phyloP scores from a whole-genome alignment of 768 basidiomycete species.

The Dioszegia hungarica region DNA sequence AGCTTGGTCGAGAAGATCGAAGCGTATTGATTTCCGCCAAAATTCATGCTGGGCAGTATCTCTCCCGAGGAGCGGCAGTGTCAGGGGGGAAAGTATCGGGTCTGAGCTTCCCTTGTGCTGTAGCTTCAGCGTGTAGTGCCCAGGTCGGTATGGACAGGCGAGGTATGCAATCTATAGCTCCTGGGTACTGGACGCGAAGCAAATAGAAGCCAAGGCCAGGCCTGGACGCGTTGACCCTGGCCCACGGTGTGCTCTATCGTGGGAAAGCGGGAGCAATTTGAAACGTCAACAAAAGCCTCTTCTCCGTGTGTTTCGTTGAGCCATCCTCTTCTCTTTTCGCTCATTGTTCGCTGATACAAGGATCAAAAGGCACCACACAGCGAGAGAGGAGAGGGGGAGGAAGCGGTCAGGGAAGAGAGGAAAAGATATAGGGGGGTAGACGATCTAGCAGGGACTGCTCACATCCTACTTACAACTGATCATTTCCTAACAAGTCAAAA shows the following conservation, averaged over 20 bases:
- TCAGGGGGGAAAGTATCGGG: not conserved
- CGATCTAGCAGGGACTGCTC: too few relatives aligned
- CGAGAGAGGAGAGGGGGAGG: too few relatives aligned
- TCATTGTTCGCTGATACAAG: not conserved
- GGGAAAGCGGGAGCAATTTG: slow-evolving; percentile 4
- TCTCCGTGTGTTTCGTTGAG: slow-evolving; percentile 7
- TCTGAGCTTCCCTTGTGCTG: not conserved
- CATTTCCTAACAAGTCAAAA: too few relatives aligned
- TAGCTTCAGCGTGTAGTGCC: not conserved
- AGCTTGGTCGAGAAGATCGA: slow-evolving; percentile 43
- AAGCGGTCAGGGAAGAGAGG: too few relatives aligned
- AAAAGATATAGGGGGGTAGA: too few relatives aligned
- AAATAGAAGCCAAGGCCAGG: too few relatives aligned
- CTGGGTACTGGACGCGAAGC: too few relatives aligned
- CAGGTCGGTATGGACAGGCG: too few relatives aligned
- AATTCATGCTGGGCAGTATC: slow-evolving; percentile 1
- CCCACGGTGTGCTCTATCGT: not conserved
- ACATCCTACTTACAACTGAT: too few relatives aligned
- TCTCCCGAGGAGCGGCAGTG: too few relatives aligned
- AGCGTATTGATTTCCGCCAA: slow-evolving; percentile 21
- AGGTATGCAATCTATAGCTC: too few relatives aligned
- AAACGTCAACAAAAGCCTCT: not conserved
- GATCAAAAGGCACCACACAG: not conserved
- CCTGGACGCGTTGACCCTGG: not conserved
- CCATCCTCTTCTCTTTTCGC: not conserved